Conservation (phyloP, 805 yeast genomes). For the Tetrapisispora namnaoensis region DNA sequence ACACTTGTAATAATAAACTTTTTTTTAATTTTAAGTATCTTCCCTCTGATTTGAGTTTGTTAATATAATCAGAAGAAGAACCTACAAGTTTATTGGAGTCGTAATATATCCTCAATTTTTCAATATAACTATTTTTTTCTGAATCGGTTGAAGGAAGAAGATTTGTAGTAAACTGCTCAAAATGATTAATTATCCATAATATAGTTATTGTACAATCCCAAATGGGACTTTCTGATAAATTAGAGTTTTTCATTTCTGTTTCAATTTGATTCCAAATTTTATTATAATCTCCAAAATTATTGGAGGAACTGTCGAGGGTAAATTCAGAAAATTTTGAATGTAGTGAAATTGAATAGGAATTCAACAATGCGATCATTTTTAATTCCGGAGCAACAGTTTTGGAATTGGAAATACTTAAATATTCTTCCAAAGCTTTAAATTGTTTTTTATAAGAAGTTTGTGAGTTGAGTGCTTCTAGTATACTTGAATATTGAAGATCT, state of each 20-base stretch:
- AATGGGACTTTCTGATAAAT: conserved; percentile 13
- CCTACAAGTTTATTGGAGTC: conserved; percentile 13
- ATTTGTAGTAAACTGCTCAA: conserved; percentile 24
- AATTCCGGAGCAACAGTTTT: conserved; percentile 7
- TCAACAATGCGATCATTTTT: conserved; percentile 16
- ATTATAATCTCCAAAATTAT: conserved; percentile 1
- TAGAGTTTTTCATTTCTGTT: conserved; percentile 5
- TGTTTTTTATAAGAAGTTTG: not conserved
- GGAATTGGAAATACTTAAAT: not conserved
- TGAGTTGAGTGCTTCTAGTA: not conserved
- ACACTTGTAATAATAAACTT: conserved; percentile 17
- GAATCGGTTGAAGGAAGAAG: conserved; percentile 23
- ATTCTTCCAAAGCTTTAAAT: not conserved
- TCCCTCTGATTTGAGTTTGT: not conserved
- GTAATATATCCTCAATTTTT: conserved; percentile 16
- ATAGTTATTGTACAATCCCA: conserved; percentile 24
- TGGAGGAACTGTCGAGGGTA: too few species aligned
- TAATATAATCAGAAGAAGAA: not conserved
- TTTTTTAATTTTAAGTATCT: conserved; percentile 16
- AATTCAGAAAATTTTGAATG: not conserved
- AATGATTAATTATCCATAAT: conserved; percentile 24
- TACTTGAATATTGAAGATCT: not conserved
- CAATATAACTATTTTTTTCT: conserved; percentile 12
- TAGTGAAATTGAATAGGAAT: conserved; percentile 12
- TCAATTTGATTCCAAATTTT: conserved; percentile 15